A percentile compares a stretch with the other conserved stretches of the same genome.
These are phyloP conservation scores for Neonectria magnoliae DNA, from an alignment of 2,329 filamentous ascomycete genomes.

Conservation along the genomic window DNA sequence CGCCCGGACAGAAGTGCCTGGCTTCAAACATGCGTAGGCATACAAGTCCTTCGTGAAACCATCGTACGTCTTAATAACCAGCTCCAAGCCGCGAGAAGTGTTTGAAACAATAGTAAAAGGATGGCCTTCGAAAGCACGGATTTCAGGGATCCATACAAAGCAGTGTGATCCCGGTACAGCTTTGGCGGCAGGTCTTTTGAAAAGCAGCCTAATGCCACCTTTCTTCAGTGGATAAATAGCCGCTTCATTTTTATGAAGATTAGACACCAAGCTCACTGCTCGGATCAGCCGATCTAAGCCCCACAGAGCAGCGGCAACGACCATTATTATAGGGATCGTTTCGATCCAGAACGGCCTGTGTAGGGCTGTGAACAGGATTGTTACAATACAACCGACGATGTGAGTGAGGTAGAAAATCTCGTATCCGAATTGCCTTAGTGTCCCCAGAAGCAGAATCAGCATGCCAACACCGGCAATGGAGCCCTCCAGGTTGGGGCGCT, in stretches of 20 bases:
- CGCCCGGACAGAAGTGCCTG: slow-evolving; percentile 54
- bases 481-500: slow-evolving; percentile 16
- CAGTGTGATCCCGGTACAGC: slow-evolving; percentile 53
- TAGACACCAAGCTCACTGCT: neutral
- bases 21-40: slow-evolving; percentile 54
- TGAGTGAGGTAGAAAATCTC: slow-evolving; percentile 59
- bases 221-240: slow-evolving; percentile 55
- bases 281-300: slow-evolving; percentile 55
- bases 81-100: slow-evolving; percentile 53
- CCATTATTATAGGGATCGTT: slow-evolving; percentile 49
- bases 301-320: slow-evolving; percentile 54
- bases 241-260: slow-evolving; percentile 36
- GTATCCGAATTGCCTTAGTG: slow-evolving; percentile 50
- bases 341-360: slow-evolving; percentile 55
- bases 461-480: slow-evolving; percentile 48
- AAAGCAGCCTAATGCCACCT: slow-evolving; percentile 56
- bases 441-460: slow-evolving; percentile 49
- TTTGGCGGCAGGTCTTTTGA: slow-evolving; percentile 51
- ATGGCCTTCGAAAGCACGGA: slow-evolving; percentile 62
- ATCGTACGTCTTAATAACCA: slow-evolving; percentile 60
- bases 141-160: slow-evolving; percentile 64
- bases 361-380: slow-evolving; percentile 52
- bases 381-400: slow-evolving; percentile 53
- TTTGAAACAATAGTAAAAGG: slow-evolving; percentile 64
- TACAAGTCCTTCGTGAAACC: slow-evolving; percentile 64